Conservation (phyloP, 371 early-diverging fungal genomes). For the Sporodiniella umbellata region DNA sequence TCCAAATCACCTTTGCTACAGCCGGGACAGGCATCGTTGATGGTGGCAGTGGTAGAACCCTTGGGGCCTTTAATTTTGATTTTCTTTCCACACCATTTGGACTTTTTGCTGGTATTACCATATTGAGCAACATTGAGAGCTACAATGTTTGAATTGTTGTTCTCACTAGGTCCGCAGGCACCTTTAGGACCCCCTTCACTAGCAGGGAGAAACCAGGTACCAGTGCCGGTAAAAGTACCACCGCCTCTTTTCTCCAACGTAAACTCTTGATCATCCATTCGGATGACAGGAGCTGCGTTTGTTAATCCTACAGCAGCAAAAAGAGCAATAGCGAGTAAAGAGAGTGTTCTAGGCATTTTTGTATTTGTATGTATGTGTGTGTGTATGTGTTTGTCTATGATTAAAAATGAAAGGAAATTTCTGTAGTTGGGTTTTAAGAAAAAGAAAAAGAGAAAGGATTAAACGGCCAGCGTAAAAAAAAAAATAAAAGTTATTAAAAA, state of each 20-base stretch:
- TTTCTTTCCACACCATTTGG: slow-evolving; percentile 28
- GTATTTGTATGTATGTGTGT: too few species aligned
- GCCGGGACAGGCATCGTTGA: slow-evolving; percentile 18
- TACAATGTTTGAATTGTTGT: slow-evolving; percentile 15
- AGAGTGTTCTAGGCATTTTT: slow-evolving; percentile 3
- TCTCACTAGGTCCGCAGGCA: slow-evolving; percentile 22
- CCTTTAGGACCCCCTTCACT: slow-evolving; percentile 26
- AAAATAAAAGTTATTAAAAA: too few species aligned
- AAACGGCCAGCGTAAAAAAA: too few species aligned
- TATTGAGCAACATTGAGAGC: slow-evolving; percentile 30
- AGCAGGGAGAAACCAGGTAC: slow-evolving; percentile 25
- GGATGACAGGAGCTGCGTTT: slow-evolving; percentile 1
- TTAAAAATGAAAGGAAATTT: too few species aligned
- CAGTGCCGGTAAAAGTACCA: slow-evolving; percentile 13
- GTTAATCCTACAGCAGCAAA: background rate
- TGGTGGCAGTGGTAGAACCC: slow-evolving; percentile 7
- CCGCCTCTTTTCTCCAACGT: background rate
- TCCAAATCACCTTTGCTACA: slow-evolving; percentile 15
- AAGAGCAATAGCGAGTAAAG: slow-evolving; percentile 1
- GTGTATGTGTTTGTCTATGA: too few species aligned
- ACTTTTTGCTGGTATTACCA: slow-evolving; percentile 18
- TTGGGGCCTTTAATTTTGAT: slow-evolving; percentile 21
- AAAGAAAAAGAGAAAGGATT: too few species aligned
- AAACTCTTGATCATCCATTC: background rate
- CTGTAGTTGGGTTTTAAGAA: too few species aligned